Evolutionary conservation across 2,329 filamentous ascomycete genomes (phyloP).

Genomic region (Xylariaceae sp.): DNA sequence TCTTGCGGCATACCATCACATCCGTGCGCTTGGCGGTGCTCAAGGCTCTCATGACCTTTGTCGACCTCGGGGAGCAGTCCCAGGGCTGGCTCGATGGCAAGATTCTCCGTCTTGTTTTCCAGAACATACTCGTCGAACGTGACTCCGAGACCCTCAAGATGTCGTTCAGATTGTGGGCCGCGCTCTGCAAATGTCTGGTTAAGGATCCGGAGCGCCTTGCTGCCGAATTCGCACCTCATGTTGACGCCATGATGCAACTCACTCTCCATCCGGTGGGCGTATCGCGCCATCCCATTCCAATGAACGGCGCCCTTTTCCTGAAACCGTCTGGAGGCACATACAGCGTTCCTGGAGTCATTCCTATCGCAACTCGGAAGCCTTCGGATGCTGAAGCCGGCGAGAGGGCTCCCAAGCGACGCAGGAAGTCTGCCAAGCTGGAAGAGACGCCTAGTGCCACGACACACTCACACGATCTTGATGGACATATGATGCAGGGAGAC

Average conservation of each 20-base stretch:
- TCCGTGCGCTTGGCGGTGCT: conserved; percentile 90
- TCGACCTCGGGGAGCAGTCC: conserved; percentile 76
- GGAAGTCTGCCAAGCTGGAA: conserved; percentile 79
- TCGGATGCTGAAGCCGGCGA: conserved; percentile 52
- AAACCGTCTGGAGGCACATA: conserved; percentile 89
- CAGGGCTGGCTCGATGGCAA: conserved; percentile 91
- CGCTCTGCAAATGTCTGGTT: conserved; percentile 65
- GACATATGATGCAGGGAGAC: conserved; percentile 95
- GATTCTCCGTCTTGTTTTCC: conserved; percentile 82
- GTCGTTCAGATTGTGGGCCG: conserved; percentile 82
- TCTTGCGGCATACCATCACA: conserved; percentile 93
- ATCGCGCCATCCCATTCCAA: conserved; percentile 81
- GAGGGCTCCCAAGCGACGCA: conserved; percentile 66
- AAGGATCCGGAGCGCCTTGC: conserved; percentile 60
- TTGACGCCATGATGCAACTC: conserved; percentile 76
- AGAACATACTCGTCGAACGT: conserved; percentile 90
- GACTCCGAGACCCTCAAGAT: conserved; percentile 76
- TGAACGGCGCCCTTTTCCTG: conserved; percentile 85
- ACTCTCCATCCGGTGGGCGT: conserved; percentile 90
- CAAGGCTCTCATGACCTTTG: conserved; percentile 86
- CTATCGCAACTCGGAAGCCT: conserved; percentile 41
- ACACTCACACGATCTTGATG: conserved; percentile 92
- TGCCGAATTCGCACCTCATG: conserved; percentile 66
- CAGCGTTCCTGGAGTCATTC: conserved; percentile 44
- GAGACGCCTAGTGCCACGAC: conserved; percentile 55